Evolutionary conservation across 768 basidiomycete genomes (phyloP), one percentile per base, ranked within the genome.

Genomic region (Termitomyces heimii): DNA sequence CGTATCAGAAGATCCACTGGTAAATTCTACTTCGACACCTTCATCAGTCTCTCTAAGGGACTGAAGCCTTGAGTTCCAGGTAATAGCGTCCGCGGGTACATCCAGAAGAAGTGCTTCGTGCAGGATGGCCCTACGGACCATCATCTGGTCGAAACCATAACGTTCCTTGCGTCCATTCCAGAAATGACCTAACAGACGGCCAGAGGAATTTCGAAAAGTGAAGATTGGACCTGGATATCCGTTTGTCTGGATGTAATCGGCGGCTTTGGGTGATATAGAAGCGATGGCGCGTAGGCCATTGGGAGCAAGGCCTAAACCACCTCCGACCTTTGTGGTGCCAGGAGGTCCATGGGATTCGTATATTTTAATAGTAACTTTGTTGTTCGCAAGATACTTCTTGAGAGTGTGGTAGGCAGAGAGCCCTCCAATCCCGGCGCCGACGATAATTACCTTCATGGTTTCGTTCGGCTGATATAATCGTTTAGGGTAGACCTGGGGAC

Each of bases 211-310:
- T 10, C 60, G 44, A 6, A 62, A 59, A 14, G 54, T 39, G 24
- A 62, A 59, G 9, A 59, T 54, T 10, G 50, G 32, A 1, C 57
- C 57, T 24, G 60, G 45, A 46, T 39, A 56, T 2, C 51, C 60
- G 24, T 62, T 67, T 3, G 60, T 53, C 32, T 69, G 66, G 47
- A 75, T 70, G 32, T 70, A 69, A 10, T 63, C 57, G n/a, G 65
- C 63, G 3, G 73, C 70, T 9, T 59, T 61, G 4, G 66, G 64
- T 10, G 68, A 68, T 22, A 75, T 58, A 2, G 65, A 62, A 6
- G 64, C 61, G 16, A 77, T 67, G 28, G 73, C 71, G 8, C 75
- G 70, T 9, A 73, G 66, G 18, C 74, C 74, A 44, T 77, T 75
- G 2, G 75, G 73, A 26, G 73, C 70, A 18, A 77, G 67, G 0